Evolutionary conservation across 208 protist species (phyloP).

Genomic region (Leishmania turanica): DNA sequence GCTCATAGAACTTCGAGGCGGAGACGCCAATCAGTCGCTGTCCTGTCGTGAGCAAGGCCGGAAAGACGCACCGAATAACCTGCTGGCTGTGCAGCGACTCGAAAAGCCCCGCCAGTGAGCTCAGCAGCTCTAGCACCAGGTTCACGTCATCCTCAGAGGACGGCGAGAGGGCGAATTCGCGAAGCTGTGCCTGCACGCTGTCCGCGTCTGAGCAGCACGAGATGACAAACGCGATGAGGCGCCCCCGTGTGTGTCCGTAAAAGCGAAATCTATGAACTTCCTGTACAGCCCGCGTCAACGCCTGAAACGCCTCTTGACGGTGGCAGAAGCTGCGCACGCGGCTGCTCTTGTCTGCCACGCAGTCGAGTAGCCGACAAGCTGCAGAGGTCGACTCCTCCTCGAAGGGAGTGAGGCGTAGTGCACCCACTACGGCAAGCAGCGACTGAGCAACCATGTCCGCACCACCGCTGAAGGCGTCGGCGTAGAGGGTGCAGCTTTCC

Average conservation of each 20-base stretch:
- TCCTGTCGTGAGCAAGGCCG: conserved; percentile 22
- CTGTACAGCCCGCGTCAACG: conserved; percentile 21
- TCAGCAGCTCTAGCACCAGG: conserved; percentile 34
- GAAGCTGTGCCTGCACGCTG: conserved; percentile 22
- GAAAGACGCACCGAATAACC: conserved; percentile 40
- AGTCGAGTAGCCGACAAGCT: conserved; percentile 57
- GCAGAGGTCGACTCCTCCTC: conserved; percentile 56
- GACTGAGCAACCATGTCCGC: conserved; percentile 46
- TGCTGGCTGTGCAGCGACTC: conserved; percentile 51
- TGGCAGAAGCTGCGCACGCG: conserved; percentile 30
- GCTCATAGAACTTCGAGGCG: conserved; percentile 37
- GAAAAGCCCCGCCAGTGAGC: conserved; percentile 46
- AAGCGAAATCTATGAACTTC: conserved; percentile 29
- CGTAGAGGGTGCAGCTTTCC: conserved; percentile 29
- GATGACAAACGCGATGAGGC: conserved; percentile 54
- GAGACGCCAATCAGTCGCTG: conserved; percentile 33
- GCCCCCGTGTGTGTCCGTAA: conserved; percentile 39
- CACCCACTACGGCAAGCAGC: conserved; percentile 30
- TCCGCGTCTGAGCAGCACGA: conserved; percentile 26
- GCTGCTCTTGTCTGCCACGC: conserved; percentile 46
- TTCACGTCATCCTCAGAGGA: conserved; percentile 24
- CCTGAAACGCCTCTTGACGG: conserved; percentile 15
- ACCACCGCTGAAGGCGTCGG: conserved; percentile 38
- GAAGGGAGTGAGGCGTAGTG: conserved; percentile 46
- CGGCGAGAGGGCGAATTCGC: conserved; percentile 10